A percentile compares a stretch with the other conserved stretches of the same genome.
Conservation (phyloP, 2,329 filamentous ascomycete species). For the Colletotrichum gigasporum region DNA sequence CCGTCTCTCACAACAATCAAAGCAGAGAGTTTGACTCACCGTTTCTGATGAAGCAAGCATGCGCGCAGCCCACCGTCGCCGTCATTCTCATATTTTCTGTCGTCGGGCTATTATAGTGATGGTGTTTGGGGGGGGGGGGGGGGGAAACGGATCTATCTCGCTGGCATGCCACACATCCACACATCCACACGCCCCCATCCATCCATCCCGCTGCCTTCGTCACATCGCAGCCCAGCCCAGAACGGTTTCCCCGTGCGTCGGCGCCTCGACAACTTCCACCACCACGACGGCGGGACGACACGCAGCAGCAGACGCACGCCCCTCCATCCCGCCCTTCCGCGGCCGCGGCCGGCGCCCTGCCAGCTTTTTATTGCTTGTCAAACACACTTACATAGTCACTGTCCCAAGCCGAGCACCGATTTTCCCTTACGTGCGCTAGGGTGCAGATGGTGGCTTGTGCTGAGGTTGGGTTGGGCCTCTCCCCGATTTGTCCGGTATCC, state of each 20-base stretch:
- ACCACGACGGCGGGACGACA: too few species aligned
- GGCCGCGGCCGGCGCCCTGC: too few species aligned
- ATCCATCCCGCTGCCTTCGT: background rate
- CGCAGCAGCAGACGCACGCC: too few species aligned
- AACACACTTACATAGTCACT: too few species aligned
- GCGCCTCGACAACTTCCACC: too few species aligned
- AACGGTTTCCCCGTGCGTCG: too few species aligned
- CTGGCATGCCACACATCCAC: background rate
- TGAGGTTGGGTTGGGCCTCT: background rate
- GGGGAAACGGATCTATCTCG: too few species aligned
- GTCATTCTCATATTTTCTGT: background rate
- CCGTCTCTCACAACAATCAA: too few species aligned
- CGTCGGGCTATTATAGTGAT: background rate
- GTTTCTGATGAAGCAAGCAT: background rate
- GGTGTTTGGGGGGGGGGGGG: too few species aligned
- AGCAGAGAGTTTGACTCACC: background rate
- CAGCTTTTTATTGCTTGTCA: too few species aligned
- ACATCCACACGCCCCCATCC: slow-evolving; percentile 11
- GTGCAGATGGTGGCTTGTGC: slow-evolving; percentile 7
- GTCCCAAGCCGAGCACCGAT: background rate
- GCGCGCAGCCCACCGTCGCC: background rate
- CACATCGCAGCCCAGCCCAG: too few species aligned
- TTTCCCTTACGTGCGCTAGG: slow-evolving; percentile 29
- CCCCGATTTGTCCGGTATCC: slow-evolving; percentile 27
- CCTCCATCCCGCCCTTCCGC: background rate